Evolutionary conservation across 768 basidiomycete species (phyloP), one percentile per base, ranked within the genome.

Genomic region (Lactarius evosmus): DNA sequence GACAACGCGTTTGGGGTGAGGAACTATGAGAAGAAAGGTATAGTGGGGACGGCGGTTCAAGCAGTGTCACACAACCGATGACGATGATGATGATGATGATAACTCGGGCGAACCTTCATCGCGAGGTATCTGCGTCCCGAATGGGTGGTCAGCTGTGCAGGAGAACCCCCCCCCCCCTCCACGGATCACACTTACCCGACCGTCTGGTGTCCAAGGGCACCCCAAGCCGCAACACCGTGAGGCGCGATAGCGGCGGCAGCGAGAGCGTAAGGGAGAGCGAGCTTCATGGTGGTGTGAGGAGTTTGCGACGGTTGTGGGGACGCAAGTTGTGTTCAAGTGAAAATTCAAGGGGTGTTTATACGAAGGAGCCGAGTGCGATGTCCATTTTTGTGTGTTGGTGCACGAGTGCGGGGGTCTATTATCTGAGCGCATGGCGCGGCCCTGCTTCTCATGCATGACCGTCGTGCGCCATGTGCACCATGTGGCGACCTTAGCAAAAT

Each of bases 1-100:
- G 77, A 71, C 7, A 81, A 74, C 1, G 82, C 78, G 8, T 80
- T 80, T 4, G 81, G 77, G 14, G 76, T 75, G 27, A 84, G 73
- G 70, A 84, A 84, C 82, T 83, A 33, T 9, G 4, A 38, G 11
- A 40, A 29, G 32, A n/a, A 16, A 19, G 30, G 17, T 53, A n/a
- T n/a, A n/a, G n/a, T n/a, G n/a, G 14, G 34, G 6, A 4, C 14
- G 12, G 17, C 33, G 19, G 17, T 7, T 11, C 29, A 17, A 17
- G 32, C 25, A 7, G 14, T 25, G 11, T 56, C 11, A 56, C 44
- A 16, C 49, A 25, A 22, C 30, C n/a, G 7, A 3, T 53, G 33
- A 3, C 16, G 19, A 14, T 7, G 8, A 49, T n/a, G n/a, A n/a
- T n/a, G n/a, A n/a, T n/a, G 33, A 3, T 25, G 19, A 14, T 7